Evolutionary conservation across 768 basidiomycete species (phyloP), one percentile per base, ranked within the genome.

Genomic region (Glaciozyma martinii): DNA sequence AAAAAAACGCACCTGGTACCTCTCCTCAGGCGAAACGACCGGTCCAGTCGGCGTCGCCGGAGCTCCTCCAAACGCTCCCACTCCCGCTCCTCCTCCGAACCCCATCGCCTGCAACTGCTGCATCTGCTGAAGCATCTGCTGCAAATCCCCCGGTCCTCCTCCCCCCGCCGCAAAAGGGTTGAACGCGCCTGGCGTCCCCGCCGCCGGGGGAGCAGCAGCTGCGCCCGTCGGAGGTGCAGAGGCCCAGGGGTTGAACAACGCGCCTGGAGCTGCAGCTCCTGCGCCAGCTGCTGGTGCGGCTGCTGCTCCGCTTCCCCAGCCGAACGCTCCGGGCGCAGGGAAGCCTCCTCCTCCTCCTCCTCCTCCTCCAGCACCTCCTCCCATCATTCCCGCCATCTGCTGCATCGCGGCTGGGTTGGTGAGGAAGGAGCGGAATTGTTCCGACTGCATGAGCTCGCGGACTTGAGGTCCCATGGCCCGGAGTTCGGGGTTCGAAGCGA

Each of bases 341-440:
- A 70, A 63, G 3, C 50, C 66, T 9, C 69, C 67, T 4, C 47
- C 56, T 10, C 70, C 73, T 18, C 63, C 75, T 18, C 62, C 73
- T 3, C 54, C 61, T 25, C 58, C 63, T 15, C 13, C 21, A 8
- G n/a, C 50, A 19, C 71, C 75, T 32, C 75, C 72, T 33, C 75
- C 75, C 61, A 69, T 72, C 65, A 71, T 66, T 10, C 49, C 59
- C 55, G 50, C 62, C 71, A 65, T 63, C 57, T 80, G 79, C 65
- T 85, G 85, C 67, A 94, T 79, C 19, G 80, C 79, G 65, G 90
- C 84, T 0, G 91, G 91, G 76, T 90, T 87, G 8, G 89, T 83
- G 47, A 72, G 42, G 37, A 74, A 65, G 37, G 71, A 59, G 43
- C 73, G 64, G 68, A 74, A 74, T 23, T 71, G 70, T 30, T 29